Conservation (phyloP, 2,329 filamentous ascomycete species). For the Cladosporium sp. region DNA sequence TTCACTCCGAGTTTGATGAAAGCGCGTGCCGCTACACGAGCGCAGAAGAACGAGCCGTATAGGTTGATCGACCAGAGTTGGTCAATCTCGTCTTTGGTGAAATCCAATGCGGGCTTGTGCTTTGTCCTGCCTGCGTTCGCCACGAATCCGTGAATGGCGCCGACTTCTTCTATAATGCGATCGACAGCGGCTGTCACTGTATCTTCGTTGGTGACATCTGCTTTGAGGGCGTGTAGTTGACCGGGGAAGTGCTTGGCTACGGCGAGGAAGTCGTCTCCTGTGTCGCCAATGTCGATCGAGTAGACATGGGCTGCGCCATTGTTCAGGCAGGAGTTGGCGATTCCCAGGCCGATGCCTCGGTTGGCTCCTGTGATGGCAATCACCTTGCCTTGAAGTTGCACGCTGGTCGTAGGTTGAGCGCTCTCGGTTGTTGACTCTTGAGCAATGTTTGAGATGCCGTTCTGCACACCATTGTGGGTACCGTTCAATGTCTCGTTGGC, state of each 20-base stretch:
- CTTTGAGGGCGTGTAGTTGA: slow-evolving; percentile 42
- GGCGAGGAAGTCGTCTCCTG: slow-evolving; percentile 34
- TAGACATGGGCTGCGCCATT: slow-evolving; percentile 34
- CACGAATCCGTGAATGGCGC: slow-evolving; percentile 33
- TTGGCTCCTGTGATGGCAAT: slow-evolving; percentile 85
- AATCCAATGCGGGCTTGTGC: slow-evolving; percentile 36
- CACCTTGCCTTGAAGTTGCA: slow-evolving; percentile 66
- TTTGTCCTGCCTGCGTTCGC: slow-evolving; percentile 36
- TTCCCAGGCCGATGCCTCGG: slow-evolving; percentile 70
- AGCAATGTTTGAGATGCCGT: not conserved
- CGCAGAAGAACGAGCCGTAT: slow-evolving; percentile 41
- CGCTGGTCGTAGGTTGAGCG: slow-evolving; percentile 1
- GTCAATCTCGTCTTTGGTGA: slow-evolving; percentile 34
- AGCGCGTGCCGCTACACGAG: slow-evolving; percentile 41
- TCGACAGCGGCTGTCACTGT: slow-evolving; percentile 29
- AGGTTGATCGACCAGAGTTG: slow-evolving; percentile 43
- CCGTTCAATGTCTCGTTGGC: slow-evolving; percentile 12
- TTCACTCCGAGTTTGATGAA: slow-evolving; percentile 38
- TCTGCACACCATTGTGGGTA: not conserved
- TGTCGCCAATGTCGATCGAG: slow-evolving; percentile 37
- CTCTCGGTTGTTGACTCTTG: not conserved
- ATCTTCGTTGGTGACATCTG: slow-evolving; percentile 48
- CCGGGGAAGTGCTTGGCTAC: slow-evolving; percentile 32
- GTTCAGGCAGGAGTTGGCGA: slow-evolving; percentile 37
- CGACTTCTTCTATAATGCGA: slow-evolving; percentile 30